Evolutionary conservation across 176 grass and related monocot species (phyloP), one percentile per base, ranked within the genome.

Genomic region (Avena sativa): DNA sequence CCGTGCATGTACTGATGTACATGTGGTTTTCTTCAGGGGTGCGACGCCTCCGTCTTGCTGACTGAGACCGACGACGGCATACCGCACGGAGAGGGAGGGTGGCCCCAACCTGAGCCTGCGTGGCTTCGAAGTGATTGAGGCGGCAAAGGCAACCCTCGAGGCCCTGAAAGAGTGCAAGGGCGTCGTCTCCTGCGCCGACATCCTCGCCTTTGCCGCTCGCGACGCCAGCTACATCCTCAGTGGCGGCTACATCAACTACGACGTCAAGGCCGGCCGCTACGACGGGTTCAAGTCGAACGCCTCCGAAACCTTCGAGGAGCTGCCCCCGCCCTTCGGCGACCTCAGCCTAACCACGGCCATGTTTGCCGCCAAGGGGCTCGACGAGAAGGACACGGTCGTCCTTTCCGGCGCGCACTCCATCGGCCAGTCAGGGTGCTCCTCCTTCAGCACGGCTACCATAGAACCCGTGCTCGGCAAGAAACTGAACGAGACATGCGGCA

Each of bases 171-270:
- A 17, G 15, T 94, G 92, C 84, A 48, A 78, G 0, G 82, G 82
- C 20, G 25, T 71, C 0, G 87, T 94, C 44, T 91, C 92, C 16
- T 94, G 89, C 71, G 92, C 92, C 6, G 93, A 94, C 79, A 17
- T 91, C 40, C 32, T 94, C 43, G 89, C 92, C 11, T 89, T 83
- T 13, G 87, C 92, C 0, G 71, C 85, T 0, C 90, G 92, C 19
- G 90, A 94, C 43, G 82, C 95, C 14, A 59, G 57, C 57, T 9
- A 9, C 57, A 9, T 2, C 57, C 20, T 59, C 5, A 59, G 57
- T 20, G 2, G n/a, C 57, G 7, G 8, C 19, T 3, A 9, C 1
- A 59, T 59, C 19, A 9, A 59, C 20, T 59, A 59, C 20, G 2
- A 8, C 17, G 57, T 21, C 19, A 20, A 20, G 57, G 57, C 57